These are phyloP conservation scores for Xylaria sp. DNA, from an alignment of 495 filamentous ascomycete species.

Conservation along the genomic window DNA sequence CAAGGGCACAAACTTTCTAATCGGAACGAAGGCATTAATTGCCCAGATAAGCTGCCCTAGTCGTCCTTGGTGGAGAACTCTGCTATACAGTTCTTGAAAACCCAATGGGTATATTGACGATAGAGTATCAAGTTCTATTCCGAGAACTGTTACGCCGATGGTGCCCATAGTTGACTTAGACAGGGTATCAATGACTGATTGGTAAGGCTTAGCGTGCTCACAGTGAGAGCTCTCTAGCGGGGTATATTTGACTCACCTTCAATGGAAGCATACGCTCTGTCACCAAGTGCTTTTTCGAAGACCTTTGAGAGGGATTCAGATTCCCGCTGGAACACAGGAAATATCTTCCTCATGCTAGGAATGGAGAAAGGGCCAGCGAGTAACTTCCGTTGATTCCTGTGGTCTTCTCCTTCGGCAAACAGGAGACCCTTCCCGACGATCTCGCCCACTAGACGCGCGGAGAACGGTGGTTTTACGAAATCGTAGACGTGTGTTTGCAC, in stretches of 20 bases:
- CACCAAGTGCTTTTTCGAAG: constrained; percentile 26
- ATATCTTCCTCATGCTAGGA: constrained; percentile 34
- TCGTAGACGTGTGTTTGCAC: constrained; percentile 44
- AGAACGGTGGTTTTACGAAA: constrained; percentile 46
- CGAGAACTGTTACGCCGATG: constrained; percentile 72
- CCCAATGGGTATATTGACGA: constrained; percentile 42
- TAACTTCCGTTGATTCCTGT: constrained; percentile 41
- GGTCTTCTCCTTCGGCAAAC: constrained; percentile 43
- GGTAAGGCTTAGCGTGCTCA: not conserved
- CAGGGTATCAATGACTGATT: constrained; percentile 30
- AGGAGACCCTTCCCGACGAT: constrained; percentile 43
- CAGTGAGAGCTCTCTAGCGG: not conserved
- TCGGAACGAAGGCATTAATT: constrained; percentile 39
- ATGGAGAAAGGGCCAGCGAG: constrained; percentile 36
- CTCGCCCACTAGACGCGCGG: constrained; percentile 40
- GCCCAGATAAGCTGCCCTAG: constrained; percentile 41
- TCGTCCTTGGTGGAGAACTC: constrained; percentile 40
- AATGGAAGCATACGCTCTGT: constrained; percentile 30
- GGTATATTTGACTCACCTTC: constrained; percentile 30
- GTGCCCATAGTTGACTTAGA: constrained; percentile 67
- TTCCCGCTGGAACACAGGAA: constrained; percentile 34
- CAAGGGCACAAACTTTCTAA: constrained; percentile 37
- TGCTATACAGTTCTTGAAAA: constrained; percentile 37
- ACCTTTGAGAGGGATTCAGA: constrained; percentile 23
- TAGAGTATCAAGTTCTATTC: constrained; percentile 68